Conservation (phyloP, 1,139 yeast genomes). For the Zygosaccharomyces sapae region DNA sequence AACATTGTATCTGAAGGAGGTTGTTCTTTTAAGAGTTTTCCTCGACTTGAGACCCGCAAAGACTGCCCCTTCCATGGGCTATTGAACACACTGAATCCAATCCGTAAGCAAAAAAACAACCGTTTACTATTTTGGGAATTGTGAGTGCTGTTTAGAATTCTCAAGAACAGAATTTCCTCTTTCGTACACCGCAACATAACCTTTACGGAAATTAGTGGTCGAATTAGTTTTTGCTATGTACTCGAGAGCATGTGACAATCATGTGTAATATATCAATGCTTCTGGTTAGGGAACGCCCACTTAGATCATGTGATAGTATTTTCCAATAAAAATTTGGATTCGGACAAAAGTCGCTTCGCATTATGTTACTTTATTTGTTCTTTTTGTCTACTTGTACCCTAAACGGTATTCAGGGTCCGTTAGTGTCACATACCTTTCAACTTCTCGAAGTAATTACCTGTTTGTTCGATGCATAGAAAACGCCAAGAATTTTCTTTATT, state of each 20-base stretch:
- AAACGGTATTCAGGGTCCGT: too few relatives aligned
- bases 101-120: conserved; percentile 4
- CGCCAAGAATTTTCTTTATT: neutral
- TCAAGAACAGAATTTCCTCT: conserved; percentile 1
- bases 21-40: conserved; percentile 7
- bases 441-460: neutral
- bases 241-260: neutral
- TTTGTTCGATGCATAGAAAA: neutral
- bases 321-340: neutral
- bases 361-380: too few relatives aligned
- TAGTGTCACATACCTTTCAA: neutral
- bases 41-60: conserved; percentile 4
- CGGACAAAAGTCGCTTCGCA: neutral
- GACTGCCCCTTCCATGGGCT: neutral
- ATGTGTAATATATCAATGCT: neutral
- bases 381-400: too few relatives aligned
- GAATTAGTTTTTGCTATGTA: neutral
- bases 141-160: conserved; percentile 5
- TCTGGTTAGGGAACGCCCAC: neutral
- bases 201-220: neutral
- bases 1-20: neutral
- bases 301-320: too few relatives aligned
- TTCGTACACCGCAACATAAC: neutral
- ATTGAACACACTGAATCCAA: conserved; percentile 1
- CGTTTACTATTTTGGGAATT: neutral